Percentiles rank a stretch among this genome's conserved stretches.
Evolutionary conservation across 2,329 filamentous ascomycete species (phyloP).

Genomic region (Alternaria gansuensis): DNA sequence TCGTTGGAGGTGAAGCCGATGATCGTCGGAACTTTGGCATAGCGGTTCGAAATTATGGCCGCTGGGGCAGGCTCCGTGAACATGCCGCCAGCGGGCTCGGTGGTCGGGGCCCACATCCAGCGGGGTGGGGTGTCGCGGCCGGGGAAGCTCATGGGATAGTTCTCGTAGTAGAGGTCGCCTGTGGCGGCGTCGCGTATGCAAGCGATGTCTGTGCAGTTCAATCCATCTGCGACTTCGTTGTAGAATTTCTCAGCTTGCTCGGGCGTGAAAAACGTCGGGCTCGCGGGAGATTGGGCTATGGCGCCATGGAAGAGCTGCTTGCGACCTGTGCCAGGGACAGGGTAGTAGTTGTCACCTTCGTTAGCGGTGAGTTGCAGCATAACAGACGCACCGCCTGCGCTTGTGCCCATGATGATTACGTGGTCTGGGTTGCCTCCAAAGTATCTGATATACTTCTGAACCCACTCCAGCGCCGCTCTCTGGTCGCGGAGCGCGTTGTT

Average conservation of each 20-base stretch:
- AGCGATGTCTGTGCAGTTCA: conserved; percentile 45
- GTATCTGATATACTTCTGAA: conserved; percentile 55
- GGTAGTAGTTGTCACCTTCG: conserved; percentile 40
- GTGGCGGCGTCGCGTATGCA: conserved; percentile 41
- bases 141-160: conserved; percentile 48
- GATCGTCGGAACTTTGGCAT: conserved; percentile 45
- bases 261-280: conserved; percentile 46
- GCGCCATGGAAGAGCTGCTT: conserved; percentile 46
- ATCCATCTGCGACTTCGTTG: conserved; percentile 41
- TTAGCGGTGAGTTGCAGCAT: conserved; percentile 45
- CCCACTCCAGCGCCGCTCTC: conserved; percentile 53
- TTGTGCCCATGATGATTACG: conserved; percentile 57
- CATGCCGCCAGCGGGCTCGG: conserved; percentile 41
- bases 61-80: conserved; percentile 42
- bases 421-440: conserved; percentile 59
- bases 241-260: conserved; percentile 46
- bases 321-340: conserved; percentile 40
- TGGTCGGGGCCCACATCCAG: conserved; percentile 50
- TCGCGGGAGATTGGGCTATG: conserved; percentile 44
- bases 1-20: conserved; percentile 50
- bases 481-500: conserved; percentile 52
- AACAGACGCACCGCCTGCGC: conserved; percentile 45
- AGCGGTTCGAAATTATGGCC: conserved; percentile 40
- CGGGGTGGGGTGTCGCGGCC: conserved; percentile 44
- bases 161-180: conserved; percentile 46